Evolutionary conservation across 2,329 filamentous ascomycete species (phyloP).

Genomic region (Rhinocladiella similis): DNA sequence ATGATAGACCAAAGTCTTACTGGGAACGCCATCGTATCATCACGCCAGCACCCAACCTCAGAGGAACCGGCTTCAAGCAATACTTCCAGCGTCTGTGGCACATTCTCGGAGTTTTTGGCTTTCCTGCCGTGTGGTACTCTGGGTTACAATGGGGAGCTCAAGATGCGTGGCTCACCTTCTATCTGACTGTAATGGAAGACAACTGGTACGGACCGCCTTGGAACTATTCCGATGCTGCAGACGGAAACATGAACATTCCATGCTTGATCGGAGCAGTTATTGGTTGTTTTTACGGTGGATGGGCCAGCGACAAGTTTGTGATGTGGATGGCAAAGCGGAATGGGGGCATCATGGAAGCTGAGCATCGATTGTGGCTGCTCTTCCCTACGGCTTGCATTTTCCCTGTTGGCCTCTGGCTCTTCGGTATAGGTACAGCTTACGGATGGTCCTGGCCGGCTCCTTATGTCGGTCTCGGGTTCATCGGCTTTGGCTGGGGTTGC

Average conservation of each 20-base stretch:
- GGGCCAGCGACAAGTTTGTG: constrained; percentile 57
- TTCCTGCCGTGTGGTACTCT: constrained; percentile 59
- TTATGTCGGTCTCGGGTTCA: constrained; percentile 58
- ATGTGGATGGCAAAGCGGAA: constrained; percentile 57
- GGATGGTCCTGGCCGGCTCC: constrained; percentile 56
- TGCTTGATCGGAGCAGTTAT: constrained; percentile 47
- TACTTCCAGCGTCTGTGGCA: constrained; percentile 56
- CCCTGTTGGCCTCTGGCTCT: constrained; percentile 54
- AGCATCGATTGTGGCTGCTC: constrained; percentile 56
- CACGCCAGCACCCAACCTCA: constrained; percentile 56
- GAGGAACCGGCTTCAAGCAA: constrained; percentile 55
- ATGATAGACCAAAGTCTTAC: constrained; percentile 49
- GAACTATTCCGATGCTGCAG: constrained; percentile 55
- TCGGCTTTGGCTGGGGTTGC: constrained; percentile 61
- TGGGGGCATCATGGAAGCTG: constrained; percentile 56
- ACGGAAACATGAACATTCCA: constrained; percentile 60
- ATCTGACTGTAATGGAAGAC: constrained; percentile 59
- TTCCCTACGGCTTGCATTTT: constrained; percentile 52
- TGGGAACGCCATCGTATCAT: constrained; percentile 57
- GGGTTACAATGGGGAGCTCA: constrained; percentile 62
- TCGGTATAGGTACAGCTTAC: constrained; percentile 53
- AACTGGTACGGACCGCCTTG: constrained; percentile 56
- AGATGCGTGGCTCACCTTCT: constrained; percentile 62
- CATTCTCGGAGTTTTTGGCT: constrained; percentile 58
- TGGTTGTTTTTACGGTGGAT: constrained; percentile 47